These are phyloP conservation scores for Neopestalotiopsis sp. DNA, from an alignment of 2,329 filamentous ascomycete genomes.

Conservation along the genomic window DNA sequence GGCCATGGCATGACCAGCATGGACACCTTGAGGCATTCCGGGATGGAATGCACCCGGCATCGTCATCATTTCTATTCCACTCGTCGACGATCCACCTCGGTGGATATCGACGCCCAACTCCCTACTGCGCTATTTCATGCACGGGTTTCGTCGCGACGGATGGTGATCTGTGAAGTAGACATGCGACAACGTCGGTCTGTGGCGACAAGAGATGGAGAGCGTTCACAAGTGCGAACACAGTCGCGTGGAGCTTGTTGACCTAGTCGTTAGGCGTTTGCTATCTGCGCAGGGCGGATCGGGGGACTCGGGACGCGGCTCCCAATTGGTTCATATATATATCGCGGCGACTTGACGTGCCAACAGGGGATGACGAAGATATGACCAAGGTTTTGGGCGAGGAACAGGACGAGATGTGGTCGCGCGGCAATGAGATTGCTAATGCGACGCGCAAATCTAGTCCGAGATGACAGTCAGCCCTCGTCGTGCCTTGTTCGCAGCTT, in stretches of 20 bases:
- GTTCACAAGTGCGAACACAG: not conserved
- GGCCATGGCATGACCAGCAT: constrained; percentile 68
- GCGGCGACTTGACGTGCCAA: not conserved
- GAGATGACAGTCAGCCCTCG: not conserved
- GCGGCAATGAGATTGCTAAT: not conserved
- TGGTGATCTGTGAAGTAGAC: not conserved
- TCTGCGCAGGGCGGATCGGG: not conserved
- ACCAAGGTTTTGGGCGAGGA: not conserved
- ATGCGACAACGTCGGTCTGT: constrained; percentile 14
- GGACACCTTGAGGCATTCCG: constrained; percentile 72
- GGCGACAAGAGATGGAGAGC: constrained; percentile 11
- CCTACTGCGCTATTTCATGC: constrained; percentile 52
- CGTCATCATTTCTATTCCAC: constrained; percentile 67
- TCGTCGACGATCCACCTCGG: constrained; percentile 60
- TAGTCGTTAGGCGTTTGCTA: not conserved
- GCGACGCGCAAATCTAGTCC: not conserved
- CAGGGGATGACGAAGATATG: not conserved
- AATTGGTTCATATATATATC: constrained; percentile 7
- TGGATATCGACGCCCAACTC: constrained; percentile 61
- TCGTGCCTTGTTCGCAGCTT: constrained; percentile 13
- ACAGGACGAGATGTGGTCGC: not conserved
- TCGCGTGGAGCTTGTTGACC: not conserved
- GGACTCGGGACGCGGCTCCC: not conserved
- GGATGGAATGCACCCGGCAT: constrained; percentile 74
- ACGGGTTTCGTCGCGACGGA: constrained; percentile 31